Percentiles rank a stretch among this genome's conserved stretches.
phyloP scores from a whole-genome alignment of 345 rosid species.

The Conringia planisiliqua region DNA sequence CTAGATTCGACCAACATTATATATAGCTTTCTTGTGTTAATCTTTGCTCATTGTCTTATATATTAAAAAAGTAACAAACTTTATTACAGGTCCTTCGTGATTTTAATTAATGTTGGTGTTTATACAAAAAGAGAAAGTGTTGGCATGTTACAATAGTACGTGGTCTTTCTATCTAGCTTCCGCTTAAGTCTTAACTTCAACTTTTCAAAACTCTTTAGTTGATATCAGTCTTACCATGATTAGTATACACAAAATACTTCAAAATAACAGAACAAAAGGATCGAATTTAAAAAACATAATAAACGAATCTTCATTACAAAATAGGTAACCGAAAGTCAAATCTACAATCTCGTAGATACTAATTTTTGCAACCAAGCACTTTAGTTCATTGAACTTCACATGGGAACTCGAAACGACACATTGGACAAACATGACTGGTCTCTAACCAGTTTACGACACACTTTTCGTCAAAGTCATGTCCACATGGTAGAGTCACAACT shows the following conservation, averaged over 20 bases:
- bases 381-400: too few relatives aligned
- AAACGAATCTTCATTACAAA: not conserved
- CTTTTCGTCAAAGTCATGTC: not conserved
- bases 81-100: conserved; percentile 5
- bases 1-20: not conserved
- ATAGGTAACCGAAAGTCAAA: not conserved
- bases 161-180: too few relatives aligned
- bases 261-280: not conserved
- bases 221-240: too few relatives aligned
- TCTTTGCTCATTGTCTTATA: not conserved
- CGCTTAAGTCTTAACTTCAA: too few relatives aligned
- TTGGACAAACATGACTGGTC: too few relatives aligned
- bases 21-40: not conserved
- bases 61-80: not conserved
- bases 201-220: too few relatives aligned
- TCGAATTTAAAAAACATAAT: not conserved
- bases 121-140: not conserved
- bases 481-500: not conserved
- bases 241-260: not conserved
- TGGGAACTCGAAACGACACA: conserved; percentile 4
- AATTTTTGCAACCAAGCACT: not conserved
- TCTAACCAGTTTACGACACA: too few relatives aligned
- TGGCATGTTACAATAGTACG: too few relatives aligned
- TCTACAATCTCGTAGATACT: not conserved
- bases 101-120: not conserved